These are phyloP conservation scores for Sphagnurus paluster DNA, from an alignment of 1,284 basidiomycete species.

Conservation along the genomic window DNA sequence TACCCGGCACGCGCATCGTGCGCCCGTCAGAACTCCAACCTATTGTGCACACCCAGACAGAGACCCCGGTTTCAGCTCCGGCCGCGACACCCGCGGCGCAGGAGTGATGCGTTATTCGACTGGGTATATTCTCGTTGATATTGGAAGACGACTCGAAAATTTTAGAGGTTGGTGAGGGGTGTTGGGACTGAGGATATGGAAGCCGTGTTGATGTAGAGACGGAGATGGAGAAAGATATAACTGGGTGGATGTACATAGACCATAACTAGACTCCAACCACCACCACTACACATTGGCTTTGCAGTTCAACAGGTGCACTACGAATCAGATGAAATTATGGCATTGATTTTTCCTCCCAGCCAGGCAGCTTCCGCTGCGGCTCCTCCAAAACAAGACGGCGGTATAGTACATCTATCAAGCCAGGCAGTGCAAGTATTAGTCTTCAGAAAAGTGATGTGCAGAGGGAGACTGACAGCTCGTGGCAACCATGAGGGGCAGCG, in stretches of 20 bases:
- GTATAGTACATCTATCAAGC: constrained; percentile 58
- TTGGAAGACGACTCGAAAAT: no score
- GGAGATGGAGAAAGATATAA: no score
- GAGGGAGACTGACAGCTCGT: constrained; percentile 24
- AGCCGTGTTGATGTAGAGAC: no score
- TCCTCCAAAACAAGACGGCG: constrained; percentile 65
- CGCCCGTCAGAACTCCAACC: constrained; percentile 29
- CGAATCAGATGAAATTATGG: no score
- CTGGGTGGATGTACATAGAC: no score
- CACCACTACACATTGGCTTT: background rate
- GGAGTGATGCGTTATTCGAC: background rate
- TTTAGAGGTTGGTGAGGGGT: no score
- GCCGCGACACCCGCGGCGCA: background rate
- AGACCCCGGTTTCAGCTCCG: background rate
- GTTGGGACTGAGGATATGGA: no score
- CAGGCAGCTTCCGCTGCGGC: constrained; percentile 31
- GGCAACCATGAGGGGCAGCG: constrained; percentile 41
- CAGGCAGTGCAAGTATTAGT: constrained; percentile 3
- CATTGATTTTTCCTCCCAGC: background rate
- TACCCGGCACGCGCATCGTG: constrained; percentile 87
- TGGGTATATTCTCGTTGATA: no score
- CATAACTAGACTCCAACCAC: background rate
- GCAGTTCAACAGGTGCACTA: no score
- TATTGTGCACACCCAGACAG: constrained; percentile 4
- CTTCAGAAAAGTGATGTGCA: constrained; percentile 34